phyloP scores from a whole-genome alignment of 169 alveolate species.

The Plasmodium blacklocki region DNA sequence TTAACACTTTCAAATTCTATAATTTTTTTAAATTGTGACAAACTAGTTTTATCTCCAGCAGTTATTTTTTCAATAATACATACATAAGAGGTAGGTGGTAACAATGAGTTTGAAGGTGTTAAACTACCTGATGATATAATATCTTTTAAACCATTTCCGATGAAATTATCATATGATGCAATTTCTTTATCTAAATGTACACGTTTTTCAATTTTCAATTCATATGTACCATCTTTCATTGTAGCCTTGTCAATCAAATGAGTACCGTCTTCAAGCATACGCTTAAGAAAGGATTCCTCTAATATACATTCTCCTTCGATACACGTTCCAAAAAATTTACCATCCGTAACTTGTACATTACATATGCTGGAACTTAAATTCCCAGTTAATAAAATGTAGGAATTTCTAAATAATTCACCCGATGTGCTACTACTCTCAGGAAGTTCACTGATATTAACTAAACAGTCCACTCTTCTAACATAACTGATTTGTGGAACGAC shows the following conservation, averaged over 20 bases:
- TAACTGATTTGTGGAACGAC: not conserved
- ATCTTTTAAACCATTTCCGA: no score
- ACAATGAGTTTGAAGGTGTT: no score
- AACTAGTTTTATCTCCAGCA: no score
- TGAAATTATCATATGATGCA: not conserved
- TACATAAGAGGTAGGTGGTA: no score
- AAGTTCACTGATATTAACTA: no score
- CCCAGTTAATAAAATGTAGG: not conserved
- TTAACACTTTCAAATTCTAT: no score
- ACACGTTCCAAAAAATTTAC: not conserved
- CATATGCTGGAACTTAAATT: not conserved
- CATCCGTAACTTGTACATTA: conserved; percentile 1
- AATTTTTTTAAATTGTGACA: not conserved
- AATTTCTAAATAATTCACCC: no score
- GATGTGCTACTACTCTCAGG: no score
- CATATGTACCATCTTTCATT: not conserved
- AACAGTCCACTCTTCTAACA: not conserved
- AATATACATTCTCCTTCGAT: not conserved
- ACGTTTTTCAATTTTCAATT: conserved; percentile 21
- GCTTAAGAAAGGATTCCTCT: not conserved
- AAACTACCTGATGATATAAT: no score
- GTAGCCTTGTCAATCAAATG: not conserved
- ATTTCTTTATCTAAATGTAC: not conserved
- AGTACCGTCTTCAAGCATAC: not conserved
- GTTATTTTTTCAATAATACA: no score